phyloP scores from a whole-genome alignment of 2,329 filamentous ascomycete genomes.

The Stachybotrys chartarum region DNA sequence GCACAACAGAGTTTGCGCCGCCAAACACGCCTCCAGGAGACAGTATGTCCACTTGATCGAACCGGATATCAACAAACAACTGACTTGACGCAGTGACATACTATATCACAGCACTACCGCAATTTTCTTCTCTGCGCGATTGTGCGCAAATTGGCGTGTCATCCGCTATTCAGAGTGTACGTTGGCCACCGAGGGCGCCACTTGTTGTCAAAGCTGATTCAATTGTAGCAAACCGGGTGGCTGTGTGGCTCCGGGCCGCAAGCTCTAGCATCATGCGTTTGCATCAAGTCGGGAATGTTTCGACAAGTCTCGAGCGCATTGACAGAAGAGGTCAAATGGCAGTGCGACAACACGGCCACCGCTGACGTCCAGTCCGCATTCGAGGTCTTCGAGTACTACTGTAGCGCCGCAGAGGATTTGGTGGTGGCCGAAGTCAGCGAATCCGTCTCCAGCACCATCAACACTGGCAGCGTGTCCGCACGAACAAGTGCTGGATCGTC shows the following conservation, averaged over 20 bases:
- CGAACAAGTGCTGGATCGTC: background rate
- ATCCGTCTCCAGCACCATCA: conserved; percentile 17
- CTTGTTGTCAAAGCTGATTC: conserved; percentile 1
- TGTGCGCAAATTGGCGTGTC: conserved; percentile 40
- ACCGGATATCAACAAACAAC: background rate
- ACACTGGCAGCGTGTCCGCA: conserved; percentile 9
- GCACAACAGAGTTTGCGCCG: conserved; percentile 40
- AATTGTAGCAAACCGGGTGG: conserved; percentile 20
- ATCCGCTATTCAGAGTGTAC: conserved; percentile 32
- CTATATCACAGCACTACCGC: conserved; percentile 43
- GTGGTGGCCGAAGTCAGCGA: conserved; percentile 33
- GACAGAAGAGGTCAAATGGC: conserved; percentile 34
- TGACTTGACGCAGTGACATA: conserved; percentile 36
- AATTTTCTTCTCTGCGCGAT: conserved; percentile 34
- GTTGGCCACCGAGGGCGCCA: conserved; percentile 9
- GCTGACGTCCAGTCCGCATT: conserved; percentile 40
- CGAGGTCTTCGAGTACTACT: conserved; percentile 38
- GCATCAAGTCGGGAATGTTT: conserved; percentile 41
- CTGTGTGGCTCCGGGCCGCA: conserved; percentile 38
- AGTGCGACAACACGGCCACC: conserved; percentile 35
- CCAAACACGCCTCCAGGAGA: conserved; percentile 41
- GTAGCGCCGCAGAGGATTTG: conserved; percentile 38
- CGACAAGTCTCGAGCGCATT: conserved; percentile 33
- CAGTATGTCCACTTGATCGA: conserved; percentile 26
- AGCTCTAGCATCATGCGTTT: conserved; percentile 45